Percentiles rank a stretch among this genome's conserved stretches.
Conservation (phyloP, 2,329 filamentous ascomycete species). For the Rhynchosporium agropyri region DNA sequence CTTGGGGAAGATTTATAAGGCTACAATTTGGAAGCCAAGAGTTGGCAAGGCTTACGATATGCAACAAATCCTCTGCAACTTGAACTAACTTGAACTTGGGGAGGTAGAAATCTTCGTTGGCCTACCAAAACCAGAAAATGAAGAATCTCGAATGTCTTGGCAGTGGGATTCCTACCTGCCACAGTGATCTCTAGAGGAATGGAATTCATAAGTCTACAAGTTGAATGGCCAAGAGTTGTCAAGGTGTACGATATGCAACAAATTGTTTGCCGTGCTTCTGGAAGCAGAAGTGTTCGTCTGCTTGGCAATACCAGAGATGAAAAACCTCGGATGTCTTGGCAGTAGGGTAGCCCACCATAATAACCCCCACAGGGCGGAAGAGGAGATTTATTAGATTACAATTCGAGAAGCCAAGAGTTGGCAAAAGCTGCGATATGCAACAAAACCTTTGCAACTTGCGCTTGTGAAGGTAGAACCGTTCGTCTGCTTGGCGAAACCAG, state of each 20-base stretch:
- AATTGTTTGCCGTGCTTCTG: neutral
- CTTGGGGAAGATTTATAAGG: too few species aligned
- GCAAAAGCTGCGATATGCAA: neutral
- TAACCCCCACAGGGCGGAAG: too few species aligned
- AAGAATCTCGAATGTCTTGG: neutral
- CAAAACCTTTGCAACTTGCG: neutral
- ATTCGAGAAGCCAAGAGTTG: neutral
- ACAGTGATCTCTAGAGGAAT: too few species aligned
- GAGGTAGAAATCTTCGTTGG: neutral
- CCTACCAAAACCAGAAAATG: neutral
- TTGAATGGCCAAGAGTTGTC: slow-evolving; percentile 6
- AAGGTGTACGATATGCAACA: slow-evolving; percentile 6
- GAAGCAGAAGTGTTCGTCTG: neutral
- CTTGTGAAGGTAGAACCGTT: neutral
- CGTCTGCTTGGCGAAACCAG: too few species aligned
- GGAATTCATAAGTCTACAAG: too few species aligned
- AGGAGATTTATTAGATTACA: too few species aligned
- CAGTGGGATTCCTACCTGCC: neutral
- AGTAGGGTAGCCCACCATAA: too few species aligned
- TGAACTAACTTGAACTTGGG: neutral
- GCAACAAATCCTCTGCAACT: neutral
- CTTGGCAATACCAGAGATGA: neutral
- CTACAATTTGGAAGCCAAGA: neutral
- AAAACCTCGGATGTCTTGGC: slow-evolving; percentile 1
- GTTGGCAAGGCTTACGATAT: neutral